These are phyloP conservation scores for Candida ipomoeae DNA, from an alignment of 805 yeast genomes.

Conservation along the genomic window DNA sequence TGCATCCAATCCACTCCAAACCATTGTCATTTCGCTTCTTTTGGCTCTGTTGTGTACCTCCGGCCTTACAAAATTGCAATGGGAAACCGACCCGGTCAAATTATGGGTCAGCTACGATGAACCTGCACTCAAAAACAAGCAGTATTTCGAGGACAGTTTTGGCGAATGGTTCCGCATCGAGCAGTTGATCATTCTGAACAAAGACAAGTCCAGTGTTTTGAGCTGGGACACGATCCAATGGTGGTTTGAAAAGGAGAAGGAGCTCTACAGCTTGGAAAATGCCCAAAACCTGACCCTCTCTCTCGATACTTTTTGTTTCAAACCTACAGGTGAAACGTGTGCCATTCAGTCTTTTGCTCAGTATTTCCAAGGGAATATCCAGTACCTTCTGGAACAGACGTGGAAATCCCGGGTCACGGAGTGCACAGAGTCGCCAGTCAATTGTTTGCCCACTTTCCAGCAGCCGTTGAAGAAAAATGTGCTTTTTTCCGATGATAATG, in stretches of 20 bases:
- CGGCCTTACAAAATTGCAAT: constrained; percentile 47
- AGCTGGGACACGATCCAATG: constrained; percentile 68
- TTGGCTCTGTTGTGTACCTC: constrained; percentile 45
- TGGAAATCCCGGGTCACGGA: constrained; percentile 55
- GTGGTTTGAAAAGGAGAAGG: constrained; percentile 82
- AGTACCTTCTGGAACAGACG: constrained; percentile 40
- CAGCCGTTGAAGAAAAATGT: constrained; percentile 78
- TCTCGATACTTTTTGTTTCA: constrained; percentile 72
- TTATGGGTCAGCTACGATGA: constrained; percentile 87
- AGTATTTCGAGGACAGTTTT: constrained; percentile 70
- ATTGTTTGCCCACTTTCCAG: constrained; percentile 84
- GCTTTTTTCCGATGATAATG: constrained; percentile 52
- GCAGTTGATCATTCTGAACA: constrained; percentile 62
- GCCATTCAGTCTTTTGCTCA: constrained; percentile 86
- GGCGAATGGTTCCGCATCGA: constrained; percentile 91
- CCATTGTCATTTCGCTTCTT: constrained; percentile 21
- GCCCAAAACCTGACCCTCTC: constrained; percentile 21
- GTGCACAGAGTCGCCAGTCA: constrained; percentile 81
- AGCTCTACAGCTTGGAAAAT: constrained; percentile 30
- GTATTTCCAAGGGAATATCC: constrained; percentile 67
- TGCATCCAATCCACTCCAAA: constrained; percentile 50
- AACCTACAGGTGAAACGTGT: constrained; percentile 76
- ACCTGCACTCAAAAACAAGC: constrained; percentile 62
- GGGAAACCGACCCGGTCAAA: constrained; percentile 77
- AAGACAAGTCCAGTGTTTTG: constrained; percentile 53